Evolutionary conservation across 2,329 filamentous ascomycete genomes (phyloP).

Genomic region (Uncinocarpus reesii): DNA sequence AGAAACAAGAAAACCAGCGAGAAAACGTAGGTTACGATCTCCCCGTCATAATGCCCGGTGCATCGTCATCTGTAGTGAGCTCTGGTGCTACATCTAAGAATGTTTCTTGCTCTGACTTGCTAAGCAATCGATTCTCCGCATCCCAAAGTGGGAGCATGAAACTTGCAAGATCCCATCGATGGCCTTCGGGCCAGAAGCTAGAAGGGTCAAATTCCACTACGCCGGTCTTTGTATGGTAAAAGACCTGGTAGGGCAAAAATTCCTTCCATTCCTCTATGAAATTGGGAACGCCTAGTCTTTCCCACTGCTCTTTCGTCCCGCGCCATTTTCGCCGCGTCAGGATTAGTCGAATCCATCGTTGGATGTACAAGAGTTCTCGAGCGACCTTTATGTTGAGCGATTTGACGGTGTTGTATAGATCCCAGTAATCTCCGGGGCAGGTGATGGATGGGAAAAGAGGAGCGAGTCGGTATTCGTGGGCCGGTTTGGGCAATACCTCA

Average conservation of each 20-base stretch:
- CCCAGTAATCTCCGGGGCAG: slow-evolving; percentile 10
- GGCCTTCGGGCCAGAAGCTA: slow-evolving; percentile 18
- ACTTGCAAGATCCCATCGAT: slow-evolving; percentile 5
- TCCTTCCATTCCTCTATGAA: slow-evolving; percentile 41
- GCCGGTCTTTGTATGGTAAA: slow-evolving; percentile 33
- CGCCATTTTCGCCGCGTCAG: slow-evolving; percentile 15
- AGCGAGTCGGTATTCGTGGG: slow-evolving; percentile 1
- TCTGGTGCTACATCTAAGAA: too few species aligned
- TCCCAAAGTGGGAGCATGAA: slow-evolving; percentile 9
- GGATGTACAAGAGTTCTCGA: slow-evolving; percentile 14
- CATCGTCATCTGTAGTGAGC: too few species aligned
- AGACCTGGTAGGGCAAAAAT: slow-evolving; percentile 35
- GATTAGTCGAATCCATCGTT: slow-evolving; percentile 17
- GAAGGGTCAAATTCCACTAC: slow-evolving; percentile 30
- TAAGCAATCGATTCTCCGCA: not conserved
- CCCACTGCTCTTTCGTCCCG: slow-evolving; percentile 23
- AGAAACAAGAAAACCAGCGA: too few species aligned
- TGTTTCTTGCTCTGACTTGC: too few species aligned
- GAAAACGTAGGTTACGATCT: too few species aligned
- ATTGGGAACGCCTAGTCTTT: slow-evolving; percentile 32
- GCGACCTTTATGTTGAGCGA: slow-evolving; percentile 10
- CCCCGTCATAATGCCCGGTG: too few species aligned
- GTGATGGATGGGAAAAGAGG: slow-evolving; percentile 5
- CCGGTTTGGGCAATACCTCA: not conserved
- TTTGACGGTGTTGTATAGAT: slow-evolving; percentile 13